Evolutionary conservation across 768 basidiomycete genomes (phyloP).

Genomic region (Naganishia antarctica): DNA sequence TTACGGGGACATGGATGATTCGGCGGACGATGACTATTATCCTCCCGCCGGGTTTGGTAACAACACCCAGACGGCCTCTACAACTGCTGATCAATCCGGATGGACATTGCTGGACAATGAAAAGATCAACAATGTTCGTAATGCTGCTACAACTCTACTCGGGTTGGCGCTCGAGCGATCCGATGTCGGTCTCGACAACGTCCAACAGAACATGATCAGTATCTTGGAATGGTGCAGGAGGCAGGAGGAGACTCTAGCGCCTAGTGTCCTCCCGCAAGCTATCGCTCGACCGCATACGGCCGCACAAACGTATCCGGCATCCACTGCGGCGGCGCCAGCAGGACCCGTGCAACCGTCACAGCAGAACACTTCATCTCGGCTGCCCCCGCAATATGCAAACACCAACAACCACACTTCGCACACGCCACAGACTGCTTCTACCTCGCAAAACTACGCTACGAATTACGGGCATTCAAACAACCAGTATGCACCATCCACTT

Average conservation of each 20-base stretch:
- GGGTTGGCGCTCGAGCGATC: conserved; percentile 12
- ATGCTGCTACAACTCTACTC: conserved; percentile 6
- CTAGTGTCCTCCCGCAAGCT: background rate
- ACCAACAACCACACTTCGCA: background rate
- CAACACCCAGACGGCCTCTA: background rate
- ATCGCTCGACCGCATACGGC: background rate
- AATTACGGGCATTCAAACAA: conserved; percentile 5
- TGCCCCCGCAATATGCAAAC: conserved; percentile 5
- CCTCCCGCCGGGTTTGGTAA: background rate
- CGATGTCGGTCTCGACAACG: conserved; percentile 9
- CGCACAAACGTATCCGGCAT: background rate
- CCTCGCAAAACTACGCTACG: background rate
- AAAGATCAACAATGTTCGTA: conserved; percentile 9
- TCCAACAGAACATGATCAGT: conserved; percentile 8
- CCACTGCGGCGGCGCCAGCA: background rate
- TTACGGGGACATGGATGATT: conserved; percentile 17
- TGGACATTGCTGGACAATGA: conserved; percentile 4
- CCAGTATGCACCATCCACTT: background rate
- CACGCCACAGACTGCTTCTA: background rate
- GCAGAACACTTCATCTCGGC: background rate
- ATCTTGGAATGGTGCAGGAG: conserved; percentile 12
- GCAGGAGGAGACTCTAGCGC: conserved; percentile 2
- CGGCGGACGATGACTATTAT: conserved; percentile 12
- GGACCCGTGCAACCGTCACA: background rate
- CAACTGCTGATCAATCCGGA: background rate